phyloP scores from a whole-genome alignment of 345 rosid genomes.

The Viola odorata region DNA sequence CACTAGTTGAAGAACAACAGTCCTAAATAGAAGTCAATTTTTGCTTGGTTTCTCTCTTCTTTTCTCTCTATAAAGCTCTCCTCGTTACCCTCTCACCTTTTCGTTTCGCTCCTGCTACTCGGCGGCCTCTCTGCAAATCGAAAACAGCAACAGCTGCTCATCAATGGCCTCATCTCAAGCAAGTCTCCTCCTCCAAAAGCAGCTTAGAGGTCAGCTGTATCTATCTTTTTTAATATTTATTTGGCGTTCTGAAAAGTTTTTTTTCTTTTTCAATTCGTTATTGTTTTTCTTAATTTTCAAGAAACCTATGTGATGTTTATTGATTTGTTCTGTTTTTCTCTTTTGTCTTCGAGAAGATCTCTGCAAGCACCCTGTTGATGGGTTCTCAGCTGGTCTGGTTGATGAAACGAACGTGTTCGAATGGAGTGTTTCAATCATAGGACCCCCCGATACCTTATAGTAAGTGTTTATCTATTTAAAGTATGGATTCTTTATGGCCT shows the following conservation, averaged over 20 bases:
- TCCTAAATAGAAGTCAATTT: no score
- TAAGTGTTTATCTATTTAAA: conserved; percentile 19
- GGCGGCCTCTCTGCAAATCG: background rate
- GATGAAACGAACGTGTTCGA: conserved; percentile 68
- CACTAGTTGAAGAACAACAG: no score
- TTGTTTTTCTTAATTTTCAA: conserved; percentile 1
- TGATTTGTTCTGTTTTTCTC: conserved; percentile 10
- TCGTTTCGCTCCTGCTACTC: conserved; percentile 20
- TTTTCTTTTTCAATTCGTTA: background rate
- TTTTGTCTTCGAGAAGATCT: conserved; percentile 49
- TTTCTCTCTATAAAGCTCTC: background rate
- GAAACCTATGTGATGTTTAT: conserved; percentile 1
- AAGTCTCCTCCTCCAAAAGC: conserved; percentile 73
- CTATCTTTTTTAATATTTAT: background rate
- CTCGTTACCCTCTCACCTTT: conserved; percentile 6
- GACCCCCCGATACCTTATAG: conserved; percentile 88
- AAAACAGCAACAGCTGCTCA: background rate
- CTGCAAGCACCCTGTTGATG: conserved; percentile 83
- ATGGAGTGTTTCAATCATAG: conserved; percentile 83
- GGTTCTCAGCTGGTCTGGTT: conserved; percentile 88
- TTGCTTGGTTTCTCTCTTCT: background rate
- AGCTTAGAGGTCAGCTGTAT: conserved; percentile 50
- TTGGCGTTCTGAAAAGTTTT: background rate
- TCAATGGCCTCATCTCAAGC: conserved; percentile 45
- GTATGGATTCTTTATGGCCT: background rate